Base-by-base conservation (phyloP, 495 filamentous ascomycete genomes). In the Penicillium coprophilum region DNA sequence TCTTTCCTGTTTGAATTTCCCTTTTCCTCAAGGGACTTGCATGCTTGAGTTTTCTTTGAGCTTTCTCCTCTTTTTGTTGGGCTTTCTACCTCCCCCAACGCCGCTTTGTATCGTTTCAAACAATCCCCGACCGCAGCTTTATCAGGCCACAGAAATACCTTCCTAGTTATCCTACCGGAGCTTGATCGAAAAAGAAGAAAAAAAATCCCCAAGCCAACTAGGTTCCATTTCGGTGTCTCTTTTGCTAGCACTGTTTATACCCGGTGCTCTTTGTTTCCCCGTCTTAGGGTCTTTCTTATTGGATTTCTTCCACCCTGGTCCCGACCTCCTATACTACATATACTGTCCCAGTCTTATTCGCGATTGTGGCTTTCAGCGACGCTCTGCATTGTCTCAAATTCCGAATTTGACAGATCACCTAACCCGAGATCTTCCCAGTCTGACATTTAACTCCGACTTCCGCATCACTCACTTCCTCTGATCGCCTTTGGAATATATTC, bases 391-490 rank as follows among this genome's bases (percentile, higher is more conserved):
- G 34, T 57, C 44, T 56, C 43, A 53, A 56, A 46, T 34, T 43
- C 51, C 20, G 20, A 51, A 43, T 41, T 36, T 57, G 55, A 30
- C 51, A 59, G 20, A 57, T 57, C 50, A 30, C 48, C 30, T 17
- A 55, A 39, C 40, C 56, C 17, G 13, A 31, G 31, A 9, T 23
- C 23, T 12, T 20, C 36, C 32, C 53, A 49, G 44, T 56, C 41
- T 58, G 46, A 49, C 44, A 49, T 51, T 52, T 58, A 61, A 58
- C 52, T 44, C 43, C 59, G 46, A 59, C 57, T 47, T 63, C 45
- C 58, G 34, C 60, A 55, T 56, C 62, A 43, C 45, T 55, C 55
- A 41, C 38, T 59, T 61, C 51, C 44, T 57, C 55, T 54, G 55
- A 61, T 61, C 57, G 50, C 28, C 50, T 63, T 53, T 46, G 41